phyloP scores from a whole-genome alignment of 2,329 filamentous ascomycete species.

The Talaromyces piceae region DNA sequence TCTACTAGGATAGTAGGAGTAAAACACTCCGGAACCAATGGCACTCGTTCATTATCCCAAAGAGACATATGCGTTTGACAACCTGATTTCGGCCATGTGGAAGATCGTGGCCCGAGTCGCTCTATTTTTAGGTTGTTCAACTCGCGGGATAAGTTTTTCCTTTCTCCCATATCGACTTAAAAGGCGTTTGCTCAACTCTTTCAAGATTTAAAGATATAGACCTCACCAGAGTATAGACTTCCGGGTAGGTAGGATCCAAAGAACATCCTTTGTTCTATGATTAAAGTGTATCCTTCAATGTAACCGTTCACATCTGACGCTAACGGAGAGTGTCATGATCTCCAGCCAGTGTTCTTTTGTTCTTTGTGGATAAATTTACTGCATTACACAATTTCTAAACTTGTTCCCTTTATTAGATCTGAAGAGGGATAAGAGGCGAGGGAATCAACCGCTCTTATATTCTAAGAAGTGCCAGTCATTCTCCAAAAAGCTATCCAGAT shows the following conservation, averaged over 20 bases:
- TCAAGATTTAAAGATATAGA: not conserved
- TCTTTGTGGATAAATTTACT: not conserved
- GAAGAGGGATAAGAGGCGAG: not conserved
- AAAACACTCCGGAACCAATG: not conserved
- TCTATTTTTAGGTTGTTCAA: not conserved
- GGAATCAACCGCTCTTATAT: not conserved
- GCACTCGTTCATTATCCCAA: no score
- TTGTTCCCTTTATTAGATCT: not conserved
- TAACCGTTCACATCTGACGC: no score
- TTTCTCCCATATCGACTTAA: not conserved
- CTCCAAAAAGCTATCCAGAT: no score
- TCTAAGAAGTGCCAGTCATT: no score
- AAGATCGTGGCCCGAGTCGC: not conserved
- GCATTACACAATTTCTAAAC: not conserved
- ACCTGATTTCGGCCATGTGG: not conserved
- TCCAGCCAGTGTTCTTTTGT: no score
- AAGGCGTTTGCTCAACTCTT: not conserved
- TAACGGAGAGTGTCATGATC: no score
- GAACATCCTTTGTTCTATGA: slow-evolving; percentile 20
- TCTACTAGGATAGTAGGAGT: not conserved
- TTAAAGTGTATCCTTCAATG: not conserved
- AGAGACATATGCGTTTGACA: not conserved
- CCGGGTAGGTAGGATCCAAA: not conserved
- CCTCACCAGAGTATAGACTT: not conserved
- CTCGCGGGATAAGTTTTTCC: not conserved